Evolutionary conservation across 495 filamentous ascomycete genomes (phyloP).

Genomic region (Cryomyces minteri): DNA sequence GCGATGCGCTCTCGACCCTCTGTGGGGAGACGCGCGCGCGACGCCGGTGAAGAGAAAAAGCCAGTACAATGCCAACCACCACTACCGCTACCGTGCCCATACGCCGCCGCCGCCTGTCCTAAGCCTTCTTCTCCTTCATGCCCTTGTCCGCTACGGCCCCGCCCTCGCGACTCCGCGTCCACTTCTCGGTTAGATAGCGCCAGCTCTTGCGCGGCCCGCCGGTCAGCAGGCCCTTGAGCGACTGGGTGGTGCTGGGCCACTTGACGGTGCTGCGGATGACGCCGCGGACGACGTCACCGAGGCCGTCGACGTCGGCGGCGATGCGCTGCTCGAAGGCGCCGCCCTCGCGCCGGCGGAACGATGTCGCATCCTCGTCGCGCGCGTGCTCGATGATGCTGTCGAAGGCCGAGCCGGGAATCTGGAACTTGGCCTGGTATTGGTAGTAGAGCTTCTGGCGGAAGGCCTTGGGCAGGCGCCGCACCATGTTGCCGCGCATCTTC

Average conservation of each 20-base stretch:
- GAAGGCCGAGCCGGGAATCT: constrained; percentile 69
- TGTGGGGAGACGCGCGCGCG: no score
- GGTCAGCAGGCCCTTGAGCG: constrained; percentile 61
- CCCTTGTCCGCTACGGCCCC: background rate
- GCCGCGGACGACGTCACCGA: constrained; percentile 44
- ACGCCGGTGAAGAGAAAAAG: no score
- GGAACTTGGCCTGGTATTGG: constrained; percentile 77
- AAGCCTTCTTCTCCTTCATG: no score
- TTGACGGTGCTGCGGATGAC: constrained; percentile 72
- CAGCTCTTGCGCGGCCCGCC: constrained; percentile 47
- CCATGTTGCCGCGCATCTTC: constrained; percentile 81
- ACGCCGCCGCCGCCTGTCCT: no score
- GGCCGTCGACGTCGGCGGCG: constrained; percentile 43
- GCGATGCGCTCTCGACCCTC: no score
- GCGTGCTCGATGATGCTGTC: constrained; percentile 64
- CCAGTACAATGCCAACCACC: no score
- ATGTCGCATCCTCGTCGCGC: constrained; percentile 44
- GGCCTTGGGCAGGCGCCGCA: constrained; percentile 68
- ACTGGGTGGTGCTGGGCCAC: constrained; percentile 81
- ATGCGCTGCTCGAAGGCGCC: constrained; percentile 75
- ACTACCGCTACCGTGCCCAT: no score
- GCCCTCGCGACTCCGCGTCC: constrained; percentile 36
- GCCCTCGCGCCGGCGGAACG: constrained; percentile 56
- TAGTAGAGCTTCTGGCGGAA: constrained; percentile 87
- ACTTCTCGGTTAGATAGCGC: constrained; percentile 72